A percentile compares a stretch with the other conserved stretches of the same genome.
phyloP scores from a whole-genome alignment of 768 basidiomycete genomes.

The Russula brevipes region DNA sequence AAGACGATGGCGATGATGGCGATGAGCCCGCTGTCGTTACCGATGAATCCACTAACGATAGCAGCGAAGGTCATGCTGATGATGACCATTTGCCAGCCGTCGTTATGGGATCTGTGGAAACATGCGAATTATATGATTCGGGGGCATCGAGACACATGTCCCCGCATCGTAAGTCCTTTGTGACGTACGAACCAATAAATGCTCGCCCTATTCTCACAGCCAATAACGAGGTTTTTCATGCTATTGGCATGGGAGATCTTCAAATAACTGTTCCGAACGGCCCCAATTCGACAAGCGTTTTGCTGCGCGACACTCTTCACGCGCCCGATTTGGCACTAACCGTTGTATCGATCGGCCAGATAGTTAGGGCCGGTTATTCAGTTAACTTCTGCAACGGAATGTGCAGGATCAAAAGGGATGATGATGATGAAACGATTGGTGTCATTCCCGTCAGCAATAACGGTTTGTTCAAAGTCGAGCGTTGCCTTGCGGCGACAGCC shows the following conservation, averaged over 20 bases:
- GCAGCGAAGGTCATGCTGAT: no score
- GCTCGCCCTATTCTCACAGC: neutral
- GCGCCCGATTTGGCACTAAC: slow-evolving; percentile 19
- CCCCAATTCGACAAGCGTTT: neutral
- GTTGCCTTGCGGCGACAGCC: neutral
- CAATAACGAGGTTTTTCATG: slow-evolving; percentile 24
- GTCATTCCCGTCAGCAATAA: neutral
- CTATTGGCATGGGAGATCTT: slow-evolving; percentile 24
- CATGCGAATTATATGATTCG: no score
- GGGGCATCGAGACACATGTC: no score
- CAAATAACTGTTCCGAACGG: slow-evolving; percentile 10
- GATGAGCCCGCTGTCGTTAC: no score
- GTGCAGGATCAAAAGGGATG: neutral
- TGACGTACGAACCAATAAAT: no score
- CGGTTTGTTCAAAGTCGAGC: slow-evolving; percentile 5
- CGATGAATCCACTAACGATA: no score
- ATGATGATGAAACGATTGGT: neutral
- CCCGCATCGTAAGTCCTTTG: no score
- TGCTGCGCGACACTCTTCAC: slow-evolving; percentile 21
- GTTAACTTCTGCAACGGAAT: neutral
- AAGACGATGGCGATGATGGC: no score
- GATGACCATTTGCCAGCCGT: no score
- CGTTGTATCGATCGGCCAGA: slow-evolving; percentile 17
- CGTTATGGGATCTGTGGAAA: no score
- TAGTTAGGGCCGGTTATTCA: neutral